Percentiles rank a stretch among this genome's conserved stretches.
Evolutionary conservation across 345 rosid species (phyloP).

Genomic region (Cardiospermum halicacabum): DNA sequence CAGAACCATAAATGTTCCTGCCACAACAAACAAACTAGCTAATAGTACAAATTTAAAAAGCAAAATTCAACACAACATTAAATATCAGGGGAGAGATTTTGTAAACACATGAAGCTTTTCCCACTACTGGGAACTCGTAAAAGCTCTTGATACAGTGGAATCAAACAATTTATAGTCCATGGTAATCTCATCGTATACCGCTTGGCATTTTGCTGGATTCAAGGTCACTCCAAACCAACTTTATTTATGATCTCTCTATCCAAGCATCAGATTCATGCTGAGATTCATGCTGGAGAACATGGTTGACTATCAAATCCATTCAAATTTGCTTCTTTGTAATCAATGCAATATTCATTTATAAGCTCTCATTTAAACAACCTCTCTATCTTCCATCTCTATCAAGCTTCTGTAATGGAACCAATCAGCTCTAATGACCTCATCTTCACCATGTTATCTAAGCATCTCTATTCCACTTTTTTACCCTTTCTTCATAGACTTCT

Average conservation of each 20-base stretch:
- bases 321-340: not conserved
- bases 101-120: too few species aligned
- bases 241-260: not conserved
- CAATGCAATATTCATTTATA: not conserved
- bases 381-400: not conserved
- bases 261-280: not conserved
- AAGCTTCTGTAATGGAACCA: conserved; percentile 9
- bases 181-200: not conserved
- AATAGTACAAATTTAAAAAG: not conserved
- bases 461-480: conserved; percentile 10
- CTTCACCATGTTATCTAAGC: conserved; percentile 5
- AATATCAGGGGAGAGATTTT: too few species aligned
- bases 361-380: conserved; percentile 10
- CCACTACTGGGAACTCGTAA: too few species aligned
- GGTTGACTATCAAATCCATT: conserved; percentile 6
- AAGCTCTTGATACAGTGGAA: too few species aligned
- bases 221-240: not conserved
- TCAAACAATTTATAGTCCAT: too few species aligned
- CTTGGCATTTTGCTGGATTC: not conserved
- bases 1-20: too few species aligned
- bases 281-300: not conserved
- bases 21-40: too few species aligned
- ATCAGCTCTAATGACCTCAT: not conserved
- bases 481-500: conserved; percentile 15
- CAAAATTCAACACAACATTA: not conserved